Base-by-base conservation (phyloP, 2,329 filamentous ascomycete genomes). In the Fusarium cicatricum region DNA sequence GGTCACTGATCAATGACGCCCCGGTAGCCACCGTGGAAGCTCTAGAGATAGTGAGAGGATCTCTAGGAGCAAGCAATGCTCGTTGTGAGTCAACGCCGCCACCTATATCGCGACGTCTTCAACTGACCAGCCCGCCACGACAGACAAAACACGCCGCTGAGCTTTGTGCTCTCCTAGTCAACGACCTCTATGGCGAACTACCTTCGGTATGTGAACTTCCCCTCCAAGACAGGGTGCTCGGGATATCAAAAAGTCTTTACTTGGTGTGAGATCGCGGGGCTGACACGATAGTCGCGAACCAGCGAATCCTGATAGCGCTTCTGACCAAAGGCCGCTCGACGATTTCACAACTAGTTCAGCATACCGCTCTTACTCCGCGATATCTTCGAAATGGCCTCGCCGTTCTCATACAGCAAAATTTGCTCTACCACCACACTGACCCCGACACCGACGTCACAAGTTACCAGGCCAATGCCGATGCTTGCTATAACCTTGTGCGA, bases 161-260 rank as follows among this genome's bases (percentile, higher is more conserved):
- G 85, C 90, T 98, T 72, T 97, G 92, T 81, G 85, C 89, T 79
- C 87, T 96, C 73, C 84, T 97, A 61, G 89, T 98, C 62, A 88
- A 92, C 72, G 92, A 97, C 73, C 83, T 91, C 55, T 94, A 95
- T 75, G 95, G 95, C 72, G 91, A 96, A 78, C 86, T 98, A 55
- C 92, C 92, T 60, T 91, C 92, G 73, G 94, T 97, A 90, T 70
- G 89, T 80, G 28, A 47, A 28, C 32, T 41, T 52, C 33, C 46
- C 54, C 59, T 67, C 50, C 43, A 26, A 40, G 29, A 39, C 45
- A 8, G 23, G 3, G 31, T 36, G 31, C 39, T 49, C 43, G 48
- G 17, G 28, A 52, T 43, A 15, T 50, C 19, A 44, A 32, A 38
- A 4, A 40, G 19, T 52, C 49, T 42, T 46, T 40, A 21, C 43